Base-by-base conservation (phyloP, 2,329 filamentous ascomycete species). In the Venturia effusa region DNA sequence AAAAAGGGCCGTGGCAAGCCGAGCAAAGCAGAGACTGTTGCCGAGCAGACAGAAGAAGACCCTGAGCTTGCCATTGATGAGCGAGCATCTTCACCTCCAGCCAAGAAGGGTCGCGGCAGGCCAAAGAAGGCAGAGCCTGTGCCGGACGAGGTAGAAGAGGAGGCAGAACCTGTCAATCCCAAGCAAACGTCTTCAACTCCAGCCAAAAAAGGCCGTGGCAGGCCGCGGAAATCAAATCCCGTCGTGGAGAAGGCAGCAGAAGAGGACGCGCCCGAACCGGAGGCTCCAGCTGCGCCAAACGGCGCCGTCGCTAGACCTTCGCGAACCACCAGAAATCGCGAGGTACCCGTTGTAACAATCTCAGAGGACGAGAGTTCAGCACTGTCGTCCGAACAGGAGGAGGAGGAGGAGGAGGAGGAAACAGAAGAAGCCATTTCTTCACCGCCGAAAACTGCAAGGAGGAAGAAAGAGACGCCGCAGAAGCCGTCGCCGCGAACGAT, bases 41-140 rank as follows among this genome's bases (percentile, higher is more conserved):
- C 41, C 27, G 67, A 67, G 13, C 67, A 68, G 4, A 68, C 70
- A 51, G 68, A 65, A 22, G 43, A 65, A 22, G 64, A 55, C 10
- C 1, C 22, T 13, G 22, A 11, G 43, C 37, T 15, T 11, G 15
- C 15, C 37, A 22, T 15, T 8, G 22, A 8, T 17, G 45, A 51
- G 22, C 45, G 15, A 11, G 5, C 24, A 51, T 15, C 22, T 2
- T 27, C 22, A 27, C 45, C 22, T 15, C n/a, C 34, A 22, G 59
- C 27, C 17, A 60, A 41, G 13, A 63, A 63, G 22, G 48, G 61
- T 5, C 61, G 61, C 13, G 61, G 61, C 22, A 45, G 61, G 15
- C 13, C 24, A 4, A 63, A 22, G 34, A 55, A 57, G 19, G 34
- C 61, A 10, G 61, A 54, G 4, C 10, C 30, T 1, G 30, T 24